Evolutionary conservation across 805 yeast genomes (phyloP).

Genomic region (Vanderwaltozyma tropicalis): DNA sequence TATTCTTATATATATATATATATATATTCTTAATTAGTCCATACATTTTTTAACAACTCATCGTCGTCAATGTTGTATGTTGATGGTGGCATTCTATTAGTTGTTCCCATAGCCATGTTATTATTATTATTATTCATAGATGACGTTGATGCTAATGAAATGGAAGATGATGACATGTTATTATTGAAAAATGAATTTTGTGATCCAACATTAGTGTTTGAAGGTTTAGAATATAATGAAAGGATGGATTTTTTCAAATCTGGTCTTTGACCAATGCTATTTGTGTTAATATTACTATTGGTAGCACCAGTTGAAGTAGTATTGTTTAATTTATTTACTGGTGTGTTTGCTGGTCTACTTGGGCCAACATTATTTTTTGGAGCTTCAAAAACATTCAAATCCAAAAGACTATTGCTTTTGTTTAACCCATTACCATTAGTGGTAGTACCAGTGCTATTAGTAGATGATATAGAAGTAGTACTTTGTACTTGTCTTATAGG

Average conservation of each 20-base stretch:
- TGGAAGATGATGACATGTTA: constrained; percentile 5
- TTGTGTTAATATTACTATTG: neutral
- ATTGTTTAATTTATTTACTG: neutral
- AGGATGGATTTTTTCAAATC: constrained; percentile 87
- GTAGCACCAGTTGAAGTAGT: neutral
- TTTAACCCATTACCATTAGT: neutral
- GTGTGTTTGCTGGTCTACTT: neutral
- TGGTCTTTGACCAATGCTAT: constrained; percentile 38
- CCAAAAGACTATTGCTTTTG: constrained; percentile 2
- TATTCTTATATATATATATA: neutral
- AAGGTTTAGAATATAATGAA: constrained; percentile 68
- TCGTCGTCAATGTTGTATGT: constrained; percentile 38
- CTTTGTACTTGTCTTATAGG: too few relatives aligned
- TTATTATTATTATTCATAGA: neutral
- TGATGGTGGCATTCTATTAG: constrained; percentile 8
- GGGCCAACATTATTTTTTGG: neutral
- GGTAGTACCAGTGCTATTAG: neutral
- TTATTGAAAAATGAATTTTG: constrained; percentile 4
- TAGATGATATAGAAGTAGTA: neutral
- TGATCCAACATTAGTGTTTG: constrained; percentile 3
- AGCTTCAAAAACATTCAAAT: neutral
- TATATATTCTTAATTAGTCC: constrained; percentile 30
- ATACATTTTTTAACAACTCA: constrained; percentile 59
- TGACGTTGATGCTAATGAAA: constrained; percentile 3
- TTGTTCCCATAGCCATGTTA: constrained; percentile 4